Conservation (phyloP, 148 eudicot species). For the Silene uniflora region DNA sequence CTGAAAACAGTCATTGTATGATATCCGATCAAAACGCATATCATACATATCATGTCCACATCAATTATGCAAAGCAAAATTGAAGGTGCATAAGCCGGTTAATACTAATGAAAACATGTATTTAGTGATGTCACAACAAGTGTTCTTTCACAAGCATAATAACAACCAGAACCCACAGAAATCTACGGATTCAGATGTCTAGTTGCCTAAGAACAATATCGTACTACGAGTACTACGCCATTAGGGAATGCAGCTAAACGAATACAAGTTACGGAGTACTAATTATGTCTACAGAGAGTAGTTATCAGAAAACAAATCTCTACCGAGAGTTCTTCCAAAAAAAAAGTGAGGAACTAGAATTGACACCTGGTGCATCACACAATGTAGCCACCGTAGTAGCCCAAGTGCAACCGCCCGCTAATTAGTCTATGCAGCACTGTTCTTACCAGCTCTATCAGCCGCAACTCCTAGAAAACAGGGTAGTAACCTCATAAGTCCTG, state of each 20-base stretch:
- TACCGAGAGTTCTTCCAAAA: no score
- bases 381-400: neutral
- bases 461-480: neutral
- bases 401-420: neutral
- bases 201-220: neutral
- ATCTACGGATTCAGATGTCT: neutral
- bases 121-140: neutral
- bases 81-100: no score
- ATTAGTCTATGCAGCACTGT: neutral
- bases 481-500: neutral
- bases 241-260: neutral
- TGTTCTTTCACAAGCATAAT: no score
- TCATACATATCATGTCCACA: no score
- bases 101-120: no score
- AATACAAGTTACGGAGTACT: neutral
- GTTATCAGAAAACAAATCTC: neutral
- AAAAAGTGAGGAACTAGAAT: neutral
- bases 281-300: no score
- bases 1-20: no score
- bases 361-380: neutral
- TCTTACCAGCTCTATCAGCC: neutral
- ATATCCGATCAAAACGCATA: no score
- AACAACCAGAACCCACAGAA: neutral
- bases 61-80: no score
- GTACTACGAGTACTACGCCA: no score